Base-by-base conservation (phyloP, 257 asterid genomes). In the Linaria vulgaris region DNA sequence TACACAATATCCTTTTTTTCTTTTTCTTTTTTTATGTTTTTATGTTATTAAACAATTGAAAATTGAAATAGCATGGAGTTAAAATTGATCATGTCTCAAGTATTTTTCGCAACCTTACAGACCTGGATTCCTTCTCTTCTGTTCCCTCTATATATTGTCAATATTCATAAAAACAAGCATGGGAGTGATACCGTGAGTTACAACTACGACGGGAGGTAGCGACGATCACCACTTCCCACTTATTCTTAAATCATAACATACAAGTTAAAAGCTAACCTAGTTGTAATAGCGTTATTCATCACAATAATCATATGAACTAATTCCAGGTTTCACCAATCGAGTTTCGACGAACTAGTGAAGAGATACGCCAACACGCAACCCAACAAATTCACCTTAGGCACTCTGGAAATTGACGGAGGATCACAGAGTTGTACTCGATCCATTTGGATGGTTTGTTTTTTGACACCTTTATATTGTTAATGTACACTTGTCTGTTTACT, bases 381-480 rank as follows among this genome's bases (percentile, higher is more conserved):
- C 17, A 19, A 44, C 49, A 44, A 44, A n/a, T 19, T 44, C 8
- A 44, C 49, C 7, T 44, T 44, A 13, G 49, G 49, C 16, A n/a
- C 49, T 44, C 49, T 44, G 49, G 49, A 44, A 44, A 44, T 2
- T 44, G 49, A 44, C 49, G 16, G 49, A 44, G 17, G 49, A 44
- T 12, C 49, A 44, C 8, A 44, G 49, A 44, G 19, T 44, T 14
- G 17, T 44, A 2, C 11, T 44, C 11, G 49, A 44, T 3, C 14
- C 59, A 13, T 14, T 53, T 61, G 64, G 34, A 15, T 61, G 74
- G 63, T 69, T 17, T 12, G 59, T 61, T 16, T 24, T 1, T 14
- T 30, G 48, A 34, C 9, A 2, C 3, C 34, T 27, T 6, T 27
- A n/a, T n/a, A n/a, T n/a, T n/a, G n/a, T n/a, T n/a, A n/a, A n/a